A percentile compares a stretch with the other conserved stretches of the same genome.
phyloP scores from a whole-genome alignment of 2,329 filamentous ascomycete species.

The Bipolaris cookei region DNA sequence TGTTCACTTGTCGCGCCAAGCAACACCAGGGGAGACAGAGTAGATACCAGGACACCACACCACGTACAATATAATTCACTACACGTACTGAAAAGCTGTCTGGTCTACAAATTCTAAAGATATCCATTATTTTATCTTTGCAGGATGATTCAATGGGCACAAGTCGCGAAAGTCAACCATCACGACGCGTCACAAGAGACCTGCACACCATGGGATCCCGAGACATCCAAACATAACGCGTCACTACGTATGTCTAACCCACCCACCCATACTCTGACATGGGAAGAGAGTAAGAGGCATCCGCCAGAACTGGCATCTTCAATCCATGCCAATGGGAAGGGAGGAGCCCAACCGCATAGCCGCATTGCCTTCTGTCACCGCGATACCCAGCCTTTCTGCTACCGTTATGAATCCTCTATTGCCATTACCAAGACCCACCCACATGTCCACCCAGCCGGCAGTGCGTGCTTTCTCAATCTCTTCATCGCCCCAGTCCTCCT shows the following conservation, averaged over 20 bases:
- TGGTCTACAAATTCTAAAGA: too few relatives aligned
- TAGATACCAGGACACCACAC: neutral
- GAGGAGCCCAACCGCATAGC: slow-evolving; percentile 24
- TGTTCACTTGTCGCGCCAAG: neutral
- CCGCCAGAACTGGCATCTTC: neutral
- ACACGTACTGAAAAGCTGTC: neutral
- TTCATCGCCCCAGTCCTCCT: slow-evolving; percentile 67
- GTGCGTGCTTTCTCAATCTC: slow-evolving; percentile 60
- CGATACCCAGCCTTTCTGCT: slow-evolving; percentile 50
- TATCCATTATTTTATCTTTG: too few relatives aligned
- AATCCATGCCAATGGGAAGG: neutral
- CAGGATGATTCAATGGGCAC: too few relatives aligned
- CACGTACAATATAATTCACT: too few relatives aligned
- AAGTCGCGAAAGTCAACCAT: neutral
- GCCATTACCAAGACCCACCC: slow-evolving; percentile 52
- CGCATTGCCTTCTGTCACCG: slow-evolving; percentile 10
- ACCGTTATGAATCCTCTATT: slow-evolving; percentile 58
- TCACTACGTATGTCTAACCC: neutral
- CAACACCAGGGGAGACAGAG: neutral
- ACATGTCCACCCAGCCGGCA: slow-evolving; percentile 67
- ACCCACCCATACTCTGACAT: neutral
- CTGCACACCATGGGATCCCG: neutral
- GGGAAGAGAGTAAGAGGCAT: neutral
- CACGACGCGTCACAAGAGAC: neutral
- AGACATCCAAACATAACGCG: neutral